These are phyloP conservation scores for Cetraspora pellucida DNA, from an alignment of 192 early-diverging fungal genomes.

Conservation along the genomic window DNA sequence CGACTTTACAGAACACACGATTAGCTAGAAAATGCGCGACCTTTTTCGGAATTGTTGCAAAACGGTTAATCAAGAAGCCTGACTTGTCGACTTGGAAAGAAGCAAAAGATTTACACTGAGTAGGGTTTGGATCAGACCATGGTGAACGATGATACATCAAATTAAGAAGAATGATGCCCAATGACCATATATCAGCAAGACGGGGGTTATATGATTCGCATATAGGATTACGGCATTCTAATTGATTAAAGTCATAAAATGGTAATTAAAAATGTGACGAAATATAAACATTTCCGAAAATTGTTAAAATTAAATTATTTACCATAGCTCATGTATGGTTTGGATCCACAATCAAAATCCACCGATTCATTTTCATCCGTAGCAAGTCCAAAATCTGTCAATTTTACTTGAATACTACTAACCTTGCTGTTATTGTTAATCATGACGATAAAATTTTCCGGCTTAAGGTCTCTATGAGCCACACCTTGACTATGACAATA, in stretches of 20 bases:
- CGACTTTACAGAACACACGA: slow-evolving; percentile 60
- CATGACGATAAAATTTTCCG: slow-evolving; percentile 69
- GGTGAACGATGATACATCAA: slow-evolving; percentile 70
- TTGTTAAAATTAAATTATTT: background rate
- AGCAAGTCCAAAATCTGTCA: slow-evolving; percentile 91
- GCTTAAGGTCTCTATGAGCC: slow-evolving; percentile 91
- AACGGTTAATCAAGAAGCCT: slow-evolving; percentile 57
- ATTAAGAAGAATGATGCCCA: slow-evolving; percentile 75
- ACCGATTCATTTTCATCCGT: slow-evolving; percentile 78
- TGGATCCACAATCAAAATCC: slow-evolving; percentile 87
- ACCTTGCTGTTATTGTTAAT: slow-evolving; percentile 28
- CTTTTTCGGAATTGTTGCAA: slow-evolving; percentile 57
- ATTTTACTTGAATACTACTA: slow-evolving; percentile 57
- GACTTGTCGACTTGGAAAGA: slow-evolving; percentile 61
- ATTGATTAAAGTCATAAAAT: background rate
- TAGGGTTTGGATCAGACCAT: slow-evolving; percentile 69
- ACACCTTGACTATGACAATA: slow-evolving; percentile 76
- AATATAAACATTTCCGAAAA: background rate
- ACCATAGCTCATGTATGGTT: slow-evolving; percentile 59
- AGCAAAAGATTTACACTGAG: slow-evolving; percentile 61
- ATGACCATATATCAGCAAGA: slow-evolving; percentile 71
- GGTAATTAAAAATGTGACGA: background rate
- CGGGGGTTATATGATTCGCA: slow-evolving; percentile 56
- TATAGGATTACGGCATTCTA: slow-evolving; percentile 51
- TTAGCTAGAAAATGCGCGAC: slow-evolving; percentile 64